phyloP scores from a whole-genome alignment of 768 basidiomycete species.

The Rhodotorula graminis region DNA sequence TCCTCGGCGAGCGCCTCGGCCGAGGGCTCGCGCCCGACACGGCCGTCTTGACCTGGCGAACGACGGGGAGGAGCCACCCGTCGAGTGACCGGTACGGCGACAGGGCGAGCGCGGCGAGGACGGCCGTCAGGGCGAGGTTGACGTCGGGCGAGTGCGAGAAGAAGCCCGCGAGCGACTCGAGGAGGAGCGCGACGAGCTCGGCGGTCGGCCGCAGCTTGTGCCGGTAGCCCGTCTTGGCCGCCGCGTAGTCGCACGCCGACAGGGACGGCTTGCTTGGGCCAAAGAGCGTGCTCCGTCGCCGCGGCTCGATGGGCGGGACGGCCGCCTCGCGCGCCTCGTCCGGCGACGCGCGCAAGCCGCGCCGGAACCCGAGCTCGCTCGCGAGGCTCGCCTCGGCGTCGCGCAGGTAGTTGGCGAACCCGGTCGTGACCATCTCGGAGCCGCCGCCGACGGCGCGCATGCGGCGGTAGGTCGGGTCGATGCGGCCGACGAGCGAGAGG shows the following conservation, averaged over 20 bases:
- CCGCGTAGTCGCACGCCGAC: slow-evolving; percentile 11
- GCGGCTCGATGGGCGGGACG: slow-evolving; percentile 2
- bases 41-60: not conserved
- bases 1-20: slow-evolving; percentile 39
- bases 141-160: slow-evolving; percentile 78
- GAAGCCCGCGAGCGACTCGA: slow-evolving; percentile 69
- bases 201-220: slow-evolving; percentile 77
- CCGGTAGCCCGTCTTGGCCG: slow-evolving; percentile 20
- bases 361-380: slow-evolving; percentile 29
- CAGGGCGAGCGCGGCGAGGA: slow-evolving; percentile 70
- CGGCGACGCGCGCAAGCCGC: slow-evolving; percentile 30
- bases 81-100: slow-evolving; percentile 79
- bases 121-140: slow-evolving; percentile 82
- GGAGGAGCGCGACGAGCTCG: slow-evolving; percentile 63
- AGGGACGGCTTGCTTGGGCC: slow-evolving; percentile 3
- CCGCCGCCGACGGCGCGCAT: slow-evolving; percentile 5
- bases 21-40: not conserved
- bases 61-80: slow-evolving; percentile 74
- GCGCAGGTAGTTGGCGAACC: slow-evolving; percentile 44
- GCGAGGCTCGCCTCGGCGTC: slow-evolving; percentile 42
- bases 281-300: slow-evolving; percentile 25
- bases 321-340: not conserved
- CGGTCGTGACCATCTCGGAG: slow-evolving; percentile 30
- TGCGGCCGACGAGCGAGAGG: slow-evolving; percentile 41
- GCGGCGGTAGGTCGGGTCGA: slow-evolving; percentile 40